Base-by-base conservation (phyloP, 78 protist species). In the Dictyostelium citrinum region DNA sequence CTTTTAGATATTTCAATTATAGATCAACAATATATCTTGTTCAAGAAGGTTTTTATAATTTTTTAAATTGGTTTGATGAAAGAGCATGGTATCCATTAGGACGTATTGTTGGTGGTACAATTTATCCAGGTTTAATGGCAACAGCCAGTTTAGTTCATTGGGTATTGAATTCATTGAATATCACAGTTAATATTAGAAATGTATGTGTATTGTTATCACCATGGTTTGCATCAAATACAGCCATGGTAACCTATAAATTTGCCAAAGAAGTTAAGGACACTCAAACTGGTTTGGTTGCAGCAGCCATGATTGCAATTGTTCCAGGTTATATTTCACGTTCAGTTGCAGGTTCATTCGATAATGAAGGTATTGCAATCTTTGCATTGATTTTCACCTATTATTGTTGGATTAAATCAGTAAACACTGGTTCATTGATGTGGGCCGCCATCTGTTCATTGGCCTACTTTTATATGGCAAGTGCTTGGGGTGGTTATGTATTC, bases 401-500 rank as follows among this genome's bases (percentile, higher is more conserved):
- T 82, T 37, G 90, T 61, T 99, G 99, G 99, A 64, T 98, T 70
- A 78, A 91, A 22, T 49, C 99, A 4, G 97, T 99, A 35, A 81
- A 95, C 82, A 96, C 96, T 12, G 98, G 99, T 20, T 81, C 98
- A 14, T 37, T 97, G 90, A 51, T 82, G 43, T 90, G 91, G 82
- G 75, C 97, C 39, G 88, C 83, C 7, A 10, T 70, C 39, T 49
- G 98, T 22, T 96, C 97, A 39, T 81, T 97, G 14, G 96, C 98
- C 20, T 99, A 98, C 97, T 94, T 97, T 49, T 98, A 98, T 97
- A 96, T 97, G 98, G 99, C 96, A 10, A 49, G 97, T 45, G 96
- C 99, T 4, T 99, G 99, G 99, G 99, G 99, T 7, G 99, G 99
- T 43, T 99, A 99, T 83, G 97, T 98, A n/a, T 99, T 98, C 97